Evolutionary conservation across 441 rosid genomes (phyloP), one percentile per base, ranked within the genome.

Genomic region (Brassica balearica): DNA sequence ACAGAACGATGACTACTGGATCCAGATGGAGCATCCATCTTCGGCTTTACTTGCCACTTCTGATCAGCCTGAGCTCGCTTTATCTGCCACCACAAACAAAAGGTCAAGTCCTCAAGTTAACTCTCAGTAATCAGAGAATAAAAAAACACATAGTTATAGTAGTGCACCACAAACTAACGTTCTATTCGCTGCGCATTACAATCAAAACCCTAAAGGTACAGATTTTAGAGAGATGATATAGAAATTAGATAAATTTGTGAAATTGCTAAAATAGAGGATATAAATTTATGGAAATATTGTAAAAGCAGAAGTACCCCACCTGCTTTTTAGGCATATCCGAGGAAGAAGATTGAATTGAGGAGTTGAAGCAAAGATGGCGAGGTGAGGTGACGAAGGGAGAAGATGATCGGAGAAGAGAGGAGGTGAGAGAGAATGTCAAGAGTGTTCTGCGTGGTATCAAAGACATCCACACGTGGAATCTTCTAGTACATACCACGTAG

Each of bases 291-390:
- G 17, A 15, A 15, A 15, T 15, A 15, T 15, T 15, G 17, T 15
- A 15, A 15, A 15, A 15, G 17, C 17, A 15, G 17, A 15, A 15
- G 17, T 15, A 15, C 19, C 46, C 68, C 19, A 36, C 92, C 89
- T 85, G 87, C 38, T 84, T 59, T 29, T 53, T 74, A 79, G 91
- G 75, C 90, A 85, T 87, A 80, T 60, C 65, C 4, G 19, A 17
- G 17, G 17, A 15, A 15, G 17, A 15, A 15, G 17, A 15, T 15
- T 15, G 17, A 15, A 15, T 15, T 15, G 17, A 15, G 17, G 77
- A 46, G 71, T 62, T 2, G 17, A 29, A 68, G 68, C 12, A 17
- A 77, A 81, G 76, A 73, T 84, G 73, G 74, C 8, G 4, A 76
- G 68, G 17, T 15, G 17, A 15, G 79, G 22, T 15, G 14, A 53